These are phyloP conservation scores for Evernia prunastri DNA, from an alignment of 495 filamentous ascomycete species.

Conservation along the genomic window DNA sequence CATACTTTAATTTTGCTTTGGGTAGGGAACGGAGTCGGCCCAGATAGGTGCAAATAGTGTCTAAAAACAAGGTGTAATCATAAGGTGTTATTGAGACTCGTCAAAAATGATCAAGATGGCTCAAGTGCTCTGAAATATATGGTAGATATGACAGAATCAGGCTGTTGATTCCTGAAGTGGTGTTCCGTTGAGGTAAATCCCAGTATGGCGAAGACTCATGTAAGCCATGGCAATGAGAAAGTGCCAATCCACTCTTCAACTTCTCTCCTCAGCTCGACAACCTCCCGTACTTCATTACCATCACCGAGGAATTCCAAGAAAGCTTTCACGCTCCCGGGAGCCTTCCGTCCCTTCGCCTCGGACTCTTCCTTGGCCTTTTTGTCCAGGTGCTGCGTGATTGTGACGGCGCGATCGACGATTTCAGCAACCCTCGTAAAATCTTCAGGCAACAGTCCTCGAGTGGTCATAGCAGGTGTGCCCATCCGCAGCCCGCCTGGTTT, in stretches of 20 bases:
- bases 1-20: not conserved
- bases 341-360: conserved; percentile 68
- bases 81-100: not conserved
- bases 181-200: conserved; percentile 3
- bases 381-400: conserved; percentile 75
- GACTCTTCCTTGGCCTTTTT: conserved; percentile 72
- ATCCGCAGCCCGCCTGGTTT: conserved; percentile 87
- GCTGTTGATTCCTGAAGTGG: not conserved
- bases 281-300: conserved; percentile 77
- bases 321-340: conserved; percentile 68
- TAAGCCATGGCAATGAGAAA: conserved; percentile 79
- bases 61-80: not conserved
- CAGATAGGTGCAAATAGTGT: not conserved
- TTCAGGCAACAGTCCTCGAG: conserved; percentile 75
- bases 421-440: conserved; percentile 89
- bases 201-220: conserved; percentile 27
- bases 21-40: not conserved
- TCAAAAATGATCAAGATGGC: not conserved
- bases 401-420: conserved; percentile 86
- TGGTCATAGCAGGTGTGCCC: conserved; percentile 96
- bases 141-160: not conserved
- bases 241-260: conserved; percentile 95
- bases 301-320: conserved; percentile 79
- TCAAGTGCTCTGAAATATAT: not conserved
- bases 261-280: conserved; percentile 79